phyloP scores from a whole-genome alignment of 805 yeast genomes.

The Yarrowia hollandica region DNA sequence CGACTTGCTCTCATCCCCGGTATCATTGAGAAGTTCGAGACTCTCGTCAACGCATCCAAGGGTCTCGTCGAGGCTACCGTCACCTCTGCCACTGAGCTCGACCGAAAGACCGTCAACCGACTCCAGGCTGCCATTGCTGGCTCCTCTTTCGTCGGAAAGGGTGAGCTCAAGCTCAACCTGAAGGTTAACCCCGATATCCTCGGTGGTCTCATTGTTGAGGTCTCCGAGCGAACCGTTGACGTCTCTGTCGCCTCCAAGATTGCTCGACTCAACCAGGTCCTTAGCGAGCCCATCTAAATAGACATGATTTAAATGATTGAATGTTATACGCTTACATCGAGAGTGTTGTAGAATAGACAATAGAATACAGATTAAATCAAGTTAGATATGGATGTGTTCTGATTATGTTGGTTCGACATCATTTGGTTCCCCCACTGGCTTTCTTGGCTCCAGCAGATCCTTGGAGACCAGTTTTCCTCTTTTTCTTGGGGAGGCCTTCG shows the following conservation, averaged over 20 bases:
- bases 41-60: constrained; percentile 81
- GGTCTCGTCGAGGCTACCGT: constrained; percentile 93
- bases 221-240: constrained; percentile 96
- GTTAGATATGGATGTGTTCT: no score
- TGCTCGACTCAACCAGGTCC: constrained; percentile 82
- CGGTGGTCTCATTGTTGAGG: constrained; percentile 95
- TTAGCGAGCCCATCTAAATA: constrained; percentile 77
- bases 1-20: constrained; percentile 70
- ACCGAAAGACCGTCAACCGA: constrained; percentile 73
- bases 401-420: no score
- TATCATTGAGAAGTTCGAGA: constrained; percentile 68
- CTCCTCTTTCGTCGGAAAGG: constrained; percentile 79
- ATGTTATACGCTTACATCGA: constrained; percentile 22
- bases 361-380: no score
- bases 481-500: not conserved
- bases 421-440: no score
- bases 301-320: constrained; percentile 28
- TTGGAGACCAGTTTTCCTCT: no score
- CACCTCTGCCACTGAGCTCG: constrained; percentile 82
- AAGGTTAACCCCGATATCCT: constrained; percentile 83
- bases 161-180: constrained; percentile 81
- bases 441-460: no score
- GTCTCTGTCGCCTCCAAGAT: constrained; percentile 82
- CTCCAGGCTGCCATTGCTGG: constrained; percentile 73
- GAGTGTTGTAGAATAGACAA: no score